Base-by-base conservation (phyloP, 2,329 filamentous ascomycete species). In the Colletotrichum orbiculare region DNA sequence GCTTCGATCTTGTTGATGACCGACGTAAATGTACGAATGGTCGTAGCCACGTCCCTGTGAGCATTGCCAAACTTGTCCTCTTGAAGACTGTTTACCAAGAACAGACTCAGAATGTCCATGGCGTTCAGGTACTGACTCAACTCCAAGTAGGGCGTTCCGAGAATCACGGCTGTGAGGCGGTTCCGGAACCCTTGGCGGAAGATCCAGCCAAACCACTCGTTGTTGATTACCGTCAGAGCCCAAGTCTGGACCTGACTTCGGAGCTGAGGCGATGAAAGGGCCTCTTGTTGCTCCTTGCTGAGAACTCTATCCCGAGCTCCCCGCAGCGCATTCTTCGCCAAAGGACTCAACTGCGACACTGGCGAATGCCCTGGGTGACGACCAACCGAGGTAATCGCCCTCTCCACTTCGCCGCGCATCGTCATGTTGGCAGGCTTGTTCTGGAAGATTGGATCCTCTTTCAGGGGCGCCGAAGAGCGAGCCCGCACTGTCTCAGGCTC, bases 1-100 rank as follows among this genome's bases (percentile, higher is more conserved):
- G 74, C 78, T 71, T 97, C 90, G 4, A 97, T 80, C 69, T 88
- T 88, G 59, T 81, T 84, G 60, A 94, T 89, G 0, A 91, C 88
- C 0, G 76, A 71, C 0, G 92, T 94, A 66, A 96, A 87, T 1
- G 88, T 87, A 50, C 90, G 87, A 54, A 97, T 87, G 61, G 97
- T 89, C 53, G 79, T 79, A 1, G 91, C 87, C 2, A 98, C 88
- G 68, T 96, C 92, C 47, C 89, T 84, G 69, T 96, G 91, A n/a
- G 96, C 95, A 70, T 92, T 91, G 12, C 95, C 95, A 73, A 89
- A 96, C 50, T 85, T 85, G 74, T 98, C 95, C 76, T 98, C 94
- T 4, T 82, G 81, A 58, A 97, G 78, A 76, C 91, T 95, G 67
- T 86, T 86, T 4, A 93, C 85, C 0, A 92, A 86, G 35, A 98